Base-by-base conservation (phyloP, 805 yeast genomes). In the Metschnikowia noctiluminum region DNA sequence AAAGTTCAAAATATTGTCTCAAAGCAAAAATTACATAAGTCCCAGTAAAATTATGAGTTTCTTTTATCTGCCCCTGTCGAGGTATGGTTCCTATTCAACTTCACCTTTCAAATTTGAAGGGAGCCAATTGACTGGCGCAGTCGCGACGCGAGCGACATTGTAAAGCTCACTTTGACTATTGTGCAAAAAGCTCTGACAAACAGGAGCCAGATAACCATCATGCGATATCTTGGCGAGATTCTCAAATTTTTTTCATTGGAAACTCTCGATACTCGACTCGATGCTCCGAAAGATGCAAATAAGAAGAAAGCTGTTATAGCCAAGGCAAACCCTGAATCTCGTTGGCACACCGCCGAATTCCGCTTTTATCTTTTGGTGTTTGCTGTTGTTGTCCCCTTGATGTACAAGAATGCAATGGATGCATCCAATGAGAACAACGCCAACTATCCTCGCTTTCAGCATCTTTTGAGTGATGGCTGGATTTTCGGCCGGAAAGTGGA, bases 401-500 rank as follows among this genome's bases (percentile, higher is more conserved):
- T 94, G 92, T 76, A 84, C 61, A 80, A 80, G 57, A 82, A 94
- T 0, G 96, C 94, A 1, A 78, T 87, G 78, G 85, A 81, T 35
- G 92, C 95, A 8, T 84, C 91, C 32, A 82, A 82, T 58, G 85
- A 83, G 54, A 70, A 81, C 2, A 89, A 87, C 59, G 84, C 86
- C 10, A 89, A 89, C 61, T 92, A 85, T 62, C 75, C 77, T 15
- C 71, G 71, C 43, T 89, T 78, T 61, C 77, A 78, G 55, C 77
- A 80, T 43, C 69, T 84, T 35, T 71, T 92, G 44, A 75, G 85
- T 28, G 73, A 81, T 6, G 98, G 99, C 5, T 92, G 98, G 98
- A 69, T 90, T 57, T 80, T 85, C 62, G 97, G 96, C 8, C 70
- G 96, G 27, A 86, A 85, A 65, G 96, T 89, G 38, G 99, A 94